Percentiles rank a stretch among this genome's conserved stretches.
phyloP scores from a whole-genome alignment of 352 stramenopile species.

The Blastocystis sp. region DNA sequence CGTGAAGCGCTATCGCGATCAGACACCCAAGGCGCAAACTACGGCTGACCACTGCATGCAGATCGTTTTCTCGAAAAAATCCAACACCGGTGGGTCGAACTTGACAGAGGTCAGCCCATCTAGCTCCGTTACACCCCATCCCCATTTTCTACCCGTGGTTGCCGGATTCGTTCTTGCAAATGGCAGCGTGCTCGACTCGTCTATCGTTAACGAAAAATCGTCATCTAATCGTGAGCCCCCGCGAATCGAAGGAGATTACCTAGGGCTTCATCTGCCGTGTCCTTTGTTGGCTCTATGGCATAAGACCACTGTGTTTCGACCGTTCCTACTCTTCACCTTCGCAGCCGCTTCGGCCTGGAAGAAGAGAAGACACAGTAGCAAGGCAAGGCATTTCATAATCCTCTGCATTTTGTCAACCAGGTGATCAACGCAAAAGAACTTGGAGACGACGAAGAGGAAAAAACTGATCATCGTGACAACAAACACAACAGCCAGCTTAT shows the following conservation, averaged over 20 bases:
- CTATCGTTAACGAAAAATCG: not conserved
- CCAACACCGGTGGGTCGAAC: conserved; percentile 32
- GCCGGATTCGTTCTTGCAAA: conserved; percentile 20
- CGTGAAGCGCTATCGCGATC: conserved; percentile 28
- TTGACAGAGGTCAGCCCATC: conserved; percentile 24
- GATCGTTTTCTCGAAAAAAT: conserved; percentile 51
- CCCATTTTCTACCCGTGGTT: not conserved
- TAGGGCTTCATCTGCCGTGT: not conserved
- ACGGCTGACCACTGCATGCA: conserved; percentile 56
- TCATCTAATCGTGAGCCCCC: not conserved
- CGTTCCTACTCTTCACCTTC: conserved; percentile 24
- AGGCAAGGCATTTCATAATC: not conserved
- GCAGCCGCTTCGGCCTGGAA: conserved; percentile 32
- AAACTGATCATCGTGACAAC: not conserved
- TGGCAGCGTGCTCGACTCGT: conserved; percentile 1
- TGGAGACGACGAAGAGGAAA: not conserved
- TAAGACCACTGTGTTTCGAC: not conserved
- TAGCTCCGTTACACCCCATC: not conserved
- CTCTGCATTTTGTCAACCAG: conserved; percentile 17
- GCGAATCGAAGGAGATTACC: not conserved
- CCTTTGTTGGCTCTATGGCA: conserved; percentile 19
- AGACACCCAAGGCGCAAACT: not conserved
- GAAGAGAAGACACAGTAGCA: conserved; percentile 15
- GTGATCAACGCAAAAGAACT: not conserved
- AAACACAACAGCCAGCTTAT: conserved; percentile 27